phyloP scores from a whole-genome alignment of 2,329 filamentous ascomycete genomes.

The Penicillium decumbens region DNA sequence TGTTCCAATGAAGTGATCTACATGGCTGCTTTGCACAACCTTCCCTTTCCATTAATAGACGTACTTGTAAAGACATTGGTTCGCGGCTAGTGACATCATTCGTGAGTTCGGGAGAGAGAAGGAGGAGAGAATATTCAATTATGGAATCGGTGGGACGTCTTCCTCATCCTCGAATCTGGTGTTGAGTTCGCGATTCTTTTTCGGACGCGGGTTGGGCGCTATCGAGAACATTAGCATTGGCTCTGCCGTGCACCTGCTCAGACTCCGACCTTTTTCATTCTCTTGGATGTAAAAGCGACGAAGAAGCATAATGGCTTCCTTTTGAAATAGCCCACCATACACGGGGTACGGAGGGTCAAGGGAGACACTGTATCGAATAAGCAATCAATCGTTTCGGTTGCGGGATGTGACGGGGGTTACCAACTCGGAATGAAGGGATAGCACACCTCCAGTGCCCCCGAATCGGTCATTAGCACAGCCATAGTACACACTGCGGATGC shows the following conservation, averaged over 20 bases:
- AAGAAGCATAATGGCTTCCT: conserved; percentile 88
- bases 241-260: not conserved
- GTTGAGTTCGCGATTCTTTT: conserved; percentile 61
- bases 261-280: conserved; percentile 70
- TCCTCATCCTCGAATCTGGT: conserved; percentile 47
- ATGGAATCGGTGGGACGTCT: conserved; percentile 2
- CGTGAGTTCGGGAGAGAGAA: not conserved
- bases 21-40: not conserved
- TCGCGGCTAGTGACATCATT: not conserved
- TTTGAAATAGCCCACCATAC: conserved; percentile 79
- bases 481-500: conserved; percentile 86
- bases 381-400: not conserved
- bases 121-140: not conserved
- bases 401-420: conserved; percentile 20
- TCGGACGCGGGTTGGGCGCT: conserved; percentile 61
- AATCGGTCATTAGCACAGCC: conserved; percentile 96
- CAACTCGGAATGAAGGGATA: conserved; percentile 72
- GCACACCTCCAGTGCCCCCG: conserved; percentile 89
- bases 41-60: not conserved
- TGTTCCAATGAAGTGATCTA: conserved; percentile 7
- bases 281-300: conserved; percentile 97
- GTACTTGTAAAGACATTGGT: not conserved
- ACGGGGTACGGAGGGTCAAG: conserved; percentile 76
- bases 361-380: conserved; percentile 50
- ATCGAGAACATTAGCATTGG: not conserved